Conservation (phyloP, 148 eudicot species). For the Rhododendron simsii region DNA sequence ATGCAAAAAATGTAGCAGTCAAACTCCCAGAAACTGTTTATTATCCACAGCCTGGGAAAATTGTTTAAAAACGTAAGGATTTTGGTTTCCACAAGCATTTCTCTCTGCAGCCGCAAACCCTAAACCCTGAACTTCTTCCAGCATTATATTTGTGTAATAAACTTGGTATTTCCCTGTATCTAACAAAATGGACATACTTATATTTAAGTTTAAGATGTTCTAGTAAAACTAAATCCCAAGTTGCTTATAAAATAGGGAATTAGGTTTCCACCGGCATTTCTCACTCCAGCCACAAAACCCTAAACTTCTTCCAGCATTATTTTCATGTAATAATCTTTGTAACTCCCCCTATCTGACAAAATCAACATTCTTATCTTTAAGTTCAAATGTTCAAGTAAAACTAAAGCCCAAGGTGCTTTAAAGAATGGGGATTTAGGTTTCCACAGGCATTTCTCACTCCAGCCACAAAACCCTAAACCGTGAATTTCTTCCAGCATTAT, state of each 20-base stretch:
- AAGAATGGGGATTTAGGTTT: neutral
- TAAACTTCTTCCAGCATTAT: neutral
- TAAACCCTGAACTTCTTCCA: neutral
- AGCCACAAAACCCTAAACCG: neutral
- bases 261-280: neutral
- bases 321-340: neutral
- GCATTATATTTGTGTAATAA: neutral
- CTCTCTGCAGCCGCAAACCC: neutral
- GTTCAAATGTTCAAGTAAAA: neutral
- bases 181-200: neutral
- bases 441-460: neutral
- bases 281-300: neutral
- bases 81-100: neutral
- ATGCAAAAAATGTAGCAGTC: neutral
- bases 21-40: neutral
- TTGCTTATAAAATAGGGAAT: neutral
- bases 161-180: neutral
- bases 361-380: neutral
- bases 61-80: neutral
- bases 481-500: neutral
- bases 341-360: no score
- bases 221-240: neutral
- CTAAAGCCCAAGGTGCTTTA: neutral
- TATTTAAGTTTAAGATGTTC: neutral
- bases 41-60: neutral